A percentile compares a stretch with the other conserved stretches of the same genome.
Evolutionary conservation across 2,329 filamentous ascomycete species (phyloP).

Genomic region (Exophiala aquamarina): DNA sequence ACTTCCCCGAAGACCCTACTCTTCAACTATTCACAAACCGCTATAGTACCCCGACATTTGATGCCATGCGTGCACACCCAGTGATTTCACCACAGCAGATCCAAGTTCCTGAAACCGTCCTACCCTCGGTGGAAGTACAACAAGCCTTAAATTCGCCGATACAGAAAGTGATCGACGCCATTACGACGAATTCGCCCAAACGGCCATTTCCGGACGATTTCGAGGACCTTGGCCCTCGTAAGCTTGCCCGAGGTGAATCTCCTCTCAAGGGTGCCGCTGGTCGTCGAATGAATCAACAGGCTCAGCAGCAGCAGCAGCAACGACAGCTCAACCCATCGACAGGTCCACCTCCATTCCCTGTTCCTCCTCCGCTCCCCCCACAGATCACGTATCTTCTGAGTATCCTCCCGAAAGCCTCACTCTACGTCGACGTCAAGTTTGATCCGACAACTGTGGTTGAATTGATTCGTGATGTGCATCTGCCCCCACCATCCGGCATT

Average conservation of each 20-base stretch:
- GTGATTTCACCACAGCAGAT: conserved; percentile 85
- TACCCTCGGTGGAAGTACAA: conserved; percentile 30
- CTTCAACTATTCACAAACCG: conserved; percentile 74
- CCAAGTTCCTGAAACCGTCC: conserved; percentile 58
- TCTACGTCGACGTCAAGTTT: conserved; percentile 71
- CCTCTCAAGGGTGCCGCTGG: conserved; percentile 89
- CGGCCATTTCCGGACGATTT: conserved; percentile 69
- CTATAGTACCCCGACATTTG: conserved; percentile 72
- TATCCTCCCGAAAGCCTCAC: conserved; percentile 70
- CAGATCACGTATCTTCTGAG: conserved; percentile 63
- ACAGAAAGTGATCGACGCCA: conserved; percentile 36
- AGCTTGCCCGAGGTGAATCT: conserved; percentile 84
- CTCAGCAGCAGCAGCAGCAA: conserved; percentile 32
- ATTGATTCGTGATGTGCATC: conserved; percentile 56
- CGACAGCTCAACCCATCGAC: conserved; percentile 38
- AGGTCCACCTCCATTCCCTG: conserved; percentile 39
- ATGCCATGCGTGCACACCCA: conserved; percentile 76
- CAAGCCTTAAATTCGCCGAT: conserved; percentile 36
- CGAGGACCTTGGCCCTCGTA: conserved; percentile 76
- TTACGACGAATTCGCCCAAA: conserved; percentile 47
- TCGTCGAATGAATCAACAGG: conserved; percentile 75
- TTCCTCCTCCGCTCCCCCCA: conserved; percentile 70
- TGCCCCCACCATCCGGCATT: conserved; percentile 56
- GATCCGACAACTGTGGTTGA: conserved; percentile 70
- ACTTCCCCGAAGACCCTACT: conserved; percentile 86